A percentile compares a stretch with the other conserved stretches of the same genome.
Evolutionary conservation across 2,329 filamentous ascomycete species (phyloP).

Genomic region (Alternaria infectoria): DNA sequence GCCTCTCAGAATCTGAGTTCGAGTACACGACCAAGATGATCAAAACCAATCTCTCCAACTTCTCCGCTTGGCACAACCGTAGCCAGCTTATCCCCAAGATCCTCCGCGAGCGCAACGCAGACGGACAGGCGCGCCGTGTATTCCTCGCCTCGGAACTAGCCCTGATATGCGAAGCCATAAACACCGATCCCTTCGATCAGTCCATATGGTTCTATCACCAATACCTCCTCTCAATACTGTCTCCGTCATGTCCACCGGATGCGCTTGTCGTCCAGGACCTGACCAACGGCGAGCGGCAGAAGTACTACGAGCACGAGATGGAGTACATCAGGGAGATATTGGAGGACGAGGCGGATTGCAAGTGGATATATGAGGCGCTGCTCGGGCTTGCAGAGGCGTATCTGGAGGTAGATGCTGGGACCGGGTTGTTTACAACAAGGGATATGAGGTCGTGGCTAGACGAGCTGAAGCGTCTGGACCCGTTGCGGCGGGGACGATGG

Average conservation of each 20-base stretch:
- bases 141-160: constrained; percentile 81
- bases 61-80: constrained; percentile 94
- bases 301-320: constrained; percentile 73
- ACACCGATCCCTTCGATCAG: constrained; percentile 91
- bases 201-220: constrained; percentile 98
- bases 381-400: constrained; percentile 74
- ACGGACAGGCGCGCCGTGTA: constrained; percentile 65
- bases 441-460: constrained; percentile 63
- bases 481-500: constrained; percentile 78
- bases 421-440: constrained; percentile 49
- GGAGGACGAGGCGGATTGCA: constrained; percentile 72
- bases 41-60: constrained; percentile 83
- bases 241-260: constrained; percentile 58
- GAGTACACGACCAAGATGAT: constrained; percentile 93
- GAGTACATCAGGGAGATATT: constrained; percentile 74
- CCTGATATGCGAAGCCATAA: constrained; percentile 77
- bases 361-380: constrained; percentile 89
- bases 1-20: constrained; percentile 81
- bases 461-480: constrained; percentile 73
- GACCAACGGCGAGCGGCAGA: constrained; percentile 64
- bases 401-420: constrained; percentile 55
- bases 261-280: constrained; percentile 71
- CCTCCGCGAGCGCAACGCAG: constrained; percentile 72
- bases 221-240: constrained; percentile 72
- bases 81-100: constrained; percentile 81